Base-by-base conservation (phyloP, 331 rosid genomes). In the Saraca asoca region DNA sequence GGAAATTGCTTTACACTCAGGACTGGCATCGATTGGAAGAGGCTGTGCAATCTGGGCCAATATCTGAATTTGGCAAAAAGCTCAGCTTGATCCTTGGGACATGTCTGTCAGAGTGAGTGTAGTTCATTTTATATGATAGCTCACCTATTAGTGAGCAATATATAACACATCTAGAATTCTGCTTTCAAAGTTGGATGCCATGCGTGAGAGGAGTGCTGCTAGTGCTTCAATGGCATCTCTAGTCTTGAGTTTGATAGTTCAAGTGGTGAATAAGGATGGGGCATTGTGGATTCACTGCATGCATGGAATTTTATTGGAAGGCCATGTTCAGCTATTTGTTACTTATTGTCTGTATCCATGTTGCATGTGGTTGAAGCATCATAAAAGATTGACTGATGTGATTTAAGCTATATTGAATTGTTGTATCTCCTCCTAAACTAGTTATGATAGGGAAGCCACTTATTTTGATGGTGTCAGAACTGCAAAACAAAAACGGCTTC, bases 381-480 rank as follows among this genome's bases (percentile, higher is more conserved):
- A 24, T 50, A 62, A 9, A 75, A 41, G 60, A 64, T 49, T 9
- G 31, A 55, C 31, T 48, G 20, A 63, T 7, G 17, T 50, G 57
- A 46, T 59, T 39, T 48, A 33, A 51, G 33, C 62, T 24, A 14
- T 62, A 77, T 42, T 76, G 70, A 66, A 24, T 24, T 62, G 20
- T 66, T 72, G 34, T 48, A 15, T 70, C 62, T 70, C 63, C 70
- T 55, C 58, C 71, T 31, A 49, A 70, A 24, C 31, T 82, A 94
- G 99, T 84, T 90, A 90, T 83, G 96, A 90, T 72, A 84, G 75
- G 45, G 97, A 94, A 79, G 99, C 97, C 54, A 88, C 83, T 43
- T 94, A 85, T 79, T 94, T 94, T 66, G 99, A 94, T 62, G 99
- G 95, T 69, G 99, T 94, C 63, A 80, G 99, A 88, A 51, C 96